Conservation (phyloP, 331 rosid genomes). For the Erythrophleum ivorense region DNA sequence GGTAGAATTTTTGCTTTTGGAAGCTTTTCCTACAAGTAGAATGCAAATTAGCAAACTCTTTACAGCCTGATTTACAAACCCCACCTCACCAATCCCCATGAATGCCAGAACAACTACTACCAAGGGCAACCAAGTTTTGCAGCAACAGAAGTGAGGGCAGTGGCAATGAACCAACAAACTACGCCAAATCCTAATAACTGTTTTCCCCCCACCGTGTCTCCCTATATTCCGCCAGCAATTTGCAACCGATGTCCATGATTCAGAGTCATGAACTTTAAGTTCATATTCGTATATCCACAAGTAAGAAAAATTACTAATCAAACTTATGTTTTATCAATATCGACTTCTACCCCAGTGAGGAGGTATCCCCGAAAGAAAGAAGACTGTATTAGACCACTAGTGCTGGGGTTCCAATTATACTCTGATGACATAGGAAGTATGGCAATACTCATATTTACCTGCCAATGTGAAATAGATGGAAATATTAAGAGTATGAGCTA, state of each 20-base stretch:
- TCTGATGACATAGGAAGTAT: conserved; percentile 99
- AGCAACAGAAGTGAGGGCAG: conserved; percentile 85
- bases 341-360: conserved; percentile 77
- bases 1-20: not conserved
- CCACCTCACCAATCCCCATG: conserved; percentile 99
- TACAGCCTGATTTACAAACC: conserved; percentile 35
- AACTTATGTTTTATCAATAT: conserved; percentile 15
- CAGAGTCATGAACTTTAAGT: conserved; percentile 36
- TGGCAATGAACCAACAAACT: conserved; percentile 93
- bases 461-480: conserved; percentile 35
- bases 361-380: conserved; percentile 99
- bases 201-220: conserved; percentile 97
- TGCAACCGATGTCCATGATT: conserved; percentile 52
- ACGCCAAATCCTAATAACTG: conserved; percentile 88
- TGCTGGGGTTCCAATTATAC: conserved; percentile 85
- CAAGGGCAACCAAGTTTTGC: conserved; percentile 90
- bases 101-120: conserved; percentile 87
- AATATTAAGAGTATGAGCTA: conserved; percentile 27
- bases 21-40: conserved; percentile 26
- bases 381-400: conserved; percentile 94
- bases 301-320: not conserved
- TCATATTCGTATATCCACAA: not conserved
- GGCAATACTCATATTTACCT: conserved; percentile 99
- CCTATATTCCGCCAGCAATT: conserved; percentile 99
- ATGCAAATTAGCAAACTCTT: conserved; percentile 15